Percentiles rank a stretch among this genome's conserved stretches.
Conservation (phyloP, 2,329 filamentous ascomycete species). For the Botryotinia globosa region DNA sequence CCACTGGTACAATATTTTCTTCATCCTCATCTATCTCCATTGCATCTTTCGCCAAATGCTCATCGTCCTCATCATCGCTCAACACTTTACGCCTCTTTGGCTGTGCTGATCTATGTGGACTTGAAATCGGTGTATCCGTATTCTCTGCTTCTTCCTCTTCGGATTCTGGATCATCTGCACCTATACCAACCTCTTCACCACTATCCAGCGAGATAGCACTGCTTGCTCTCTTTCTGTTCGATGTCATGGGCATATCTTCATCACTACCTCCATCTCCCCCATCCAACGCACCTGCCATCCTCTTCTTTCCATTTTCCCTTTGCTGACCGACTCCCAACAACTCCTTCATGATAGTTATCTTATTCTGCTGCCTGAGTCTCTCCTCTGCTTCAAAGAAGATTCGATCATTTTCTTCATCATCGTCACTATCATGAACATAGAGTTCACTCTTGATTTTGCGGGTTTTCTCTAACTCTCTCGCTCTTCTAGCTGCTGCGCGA, state of each 20-base stretch:
- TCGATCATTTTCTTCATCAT: conserved; percentile 70
- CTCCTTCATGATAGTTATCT: conserved; percentile 35
- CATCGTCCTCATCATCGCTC: conserved; percentile 35
- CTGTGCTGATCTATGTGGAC: conserved; percentile 39
- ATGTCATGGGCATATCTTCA: conserved; percentile 28
- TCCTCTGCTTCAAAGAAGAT: conserved; percentile 79
- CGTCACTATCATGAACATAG: conserved; percentile 79
- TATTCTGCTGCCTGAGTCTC: conserved; percentile 54
- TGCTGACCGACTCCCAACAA: conserved; percentile 30
- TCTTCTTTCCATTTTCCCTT: conserved; percentile 27
- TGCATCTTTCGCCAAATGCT: conserved; percentile 22
- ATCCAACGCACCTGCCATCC: conserved; percentile 23
- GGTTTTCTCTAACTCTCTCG: conserved; percentile 73
- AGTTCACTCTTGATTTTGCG: conserved; percentile 79
- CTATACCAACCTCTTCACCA: conserved; percentile 31
- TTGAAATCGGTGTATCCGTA: conserved; percentile 43
- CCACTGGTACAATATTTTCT: conserved; percentile 43
- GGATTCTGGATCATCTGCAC: conserved; percentile 25
- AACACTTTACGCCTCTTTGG: conserved; percentile 43
- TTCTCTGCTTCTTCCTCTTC: conserved; percentile 39
- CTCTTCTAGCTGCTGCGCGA: conserved; percentile 56
- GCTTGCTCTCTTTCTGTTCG: conserved; percentile 22
- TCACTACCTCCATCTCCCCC: conserved; percentile 34
- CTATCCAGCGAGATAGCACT: conserved; percentile 31
- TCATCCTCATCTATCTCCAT: conserved; percentile 41